Percentiles rank a stretch among this genome's conserved stretches.
Conservation (phyloP, 306 rosid genomes). For the Vicia villosa region DNA sequence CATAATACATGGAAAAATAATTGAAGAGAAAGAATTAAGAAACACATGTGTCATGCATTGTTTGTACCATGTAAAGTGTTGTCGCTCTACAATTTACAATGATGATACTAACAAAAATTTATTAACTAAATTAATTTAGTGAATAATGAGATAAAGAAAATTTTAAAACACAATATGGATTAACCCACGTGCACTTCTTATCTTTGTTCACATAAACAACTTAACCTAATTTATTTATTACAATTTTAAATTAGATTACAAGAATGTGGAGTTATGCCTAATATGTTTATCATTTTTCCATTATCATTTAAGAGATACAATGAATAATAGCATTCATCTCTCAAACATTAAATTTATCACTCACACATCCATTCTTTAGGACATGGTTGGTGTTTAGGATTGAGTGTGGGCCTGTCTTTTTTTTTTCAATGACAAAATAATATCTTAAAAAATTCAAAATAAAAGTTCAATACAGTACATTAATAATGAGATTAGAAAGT, state of each 20-base stretch:
- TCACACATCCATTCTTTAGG: no score
- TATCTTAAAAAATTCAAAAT: no score
- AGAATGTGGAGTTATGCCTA: not conserved
- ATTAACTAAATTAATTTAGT: not conserved
- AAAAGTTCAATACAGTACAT: no score
- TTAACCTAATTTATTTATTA: not conserved
- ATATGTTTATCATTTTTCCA: no score
- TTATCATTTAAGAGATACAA: no score
- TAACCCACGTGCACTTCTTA: not conserved
- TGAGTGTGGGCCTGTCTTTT: no score
- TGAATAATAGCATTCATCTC: no score
- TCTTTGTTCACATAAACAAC: not conserved
- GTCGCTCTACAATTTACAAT: not conserved
- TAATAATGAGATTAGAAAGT: no score
- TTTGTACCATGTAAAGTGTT: conserved; percentile 21
- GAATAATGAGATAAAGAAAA: not conserved
- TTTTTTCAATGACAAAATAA: no score
- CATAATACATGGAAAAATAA: not conserved
- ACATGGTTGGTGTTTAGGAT: no score
- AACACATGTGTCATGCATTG: conserved; percentile 18
- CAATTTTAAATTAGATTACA: not conserved
- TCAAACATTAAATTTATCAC: no score
- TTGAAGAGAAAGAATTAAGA: conserved; percentile 12
- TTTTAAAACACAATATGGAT: not conserved
- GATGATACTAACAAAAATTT: not conserved